A percentile compares a stretch with the other conserved stretches of the same genome.
These are phyloP conservation scores for Picea sitchensis DNA, from an alignment of 75 land plant genomes.

Conservation along the genomic window DNA sequence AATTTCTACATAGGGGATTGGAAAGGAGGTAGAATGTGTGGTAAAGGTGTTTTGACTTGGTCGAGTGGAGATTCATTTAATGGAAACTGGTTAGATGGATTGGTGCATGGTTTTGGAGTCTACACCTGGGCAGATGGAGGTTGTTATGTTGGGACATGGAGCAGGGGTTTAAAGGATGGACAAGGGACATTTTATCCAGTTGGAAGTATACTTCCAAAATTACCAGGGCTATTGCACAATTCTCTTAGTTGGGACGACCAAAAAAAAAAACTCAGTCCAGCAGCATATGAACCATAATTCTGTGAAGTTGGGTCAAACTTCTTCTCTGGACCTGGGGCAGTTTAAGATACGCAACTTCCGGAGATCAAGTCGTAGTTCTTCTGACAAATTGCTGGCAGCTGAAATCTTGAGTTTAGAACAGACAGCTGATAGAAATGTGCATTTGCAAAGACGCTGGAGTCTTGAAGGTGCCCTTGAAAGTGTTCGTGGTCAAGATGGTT, in stretches of 20 bases:
- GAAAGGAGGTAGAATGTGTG: conserved; percentile 92
- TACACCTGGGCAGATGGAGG: conserved; percentile 90
- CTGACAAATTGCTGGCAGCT: conserved; percentile 33
- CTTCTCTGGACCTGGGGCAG: conserved; percentile 54
- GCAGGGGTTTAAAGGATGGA: conserved; percentile 93
- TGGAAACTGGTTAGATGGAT: conserved; percentile 85
- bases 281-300: conserved; percentile 19
- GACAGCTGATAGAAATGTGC: conserved; percentile 31
- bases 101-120: conserved; percentile 92
- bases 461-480: conserved; percentile 70
- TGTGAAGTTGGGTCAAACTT: conserved; percentile 42
- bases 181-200: conserved; percentile 87
- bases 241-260: conserved; percentile 51
- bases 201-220: conserved; percentile 47
- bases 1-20: conserved; percentile 88
- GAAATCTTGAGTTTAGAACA: conserved; percentile 36
- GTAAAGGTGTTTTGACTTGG: conserved; percentile 91
- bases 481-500: conserved; percentile 37
- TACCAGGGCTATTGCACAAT: conserved; percentile 44
- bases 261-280: conserved; percentile 41
- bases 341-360: conserved; percentile 24
- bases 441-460: conserved; percentile 73
- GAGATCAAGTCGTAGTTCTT: conserved; percentile 16
- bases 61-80: conserved; percentile 77
- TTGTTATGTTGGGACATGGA: conserved; percentile 91